Base-by-base conservation (phyloP, 305 asterid species). In the Stenogyne calaminthoides region DNA sequence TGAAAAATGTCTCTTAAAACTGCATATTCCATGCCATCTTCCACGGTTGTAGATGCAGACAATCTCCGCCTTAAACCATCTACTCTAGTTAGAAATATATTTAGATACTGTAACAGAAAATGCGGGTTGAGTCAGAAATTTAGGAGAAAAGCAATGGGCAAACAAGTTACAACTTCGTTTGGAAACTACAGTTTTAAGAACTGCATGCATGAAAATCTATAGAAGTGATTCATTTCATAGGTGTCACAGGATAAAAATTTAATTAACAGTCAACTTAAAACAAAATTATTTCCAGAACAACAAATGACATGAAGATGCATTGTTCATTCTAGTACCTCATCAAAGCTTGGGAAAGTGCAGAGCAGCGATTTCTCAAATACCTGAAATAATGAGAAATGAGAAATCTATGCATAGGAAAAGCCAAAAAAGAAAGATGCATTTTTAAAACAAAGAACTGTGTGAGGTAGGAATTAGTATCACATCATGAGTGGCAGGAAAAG, bases 61-160 rank as follows among this genome's bases (percentile, higher is more conserved):
- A 87, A 47, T 78, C 89, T 89, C 83, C 98, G 84, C 85, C 98
- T 92, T 81, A 95, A 80, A 69, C 92, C 96, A 84, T 90, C 96
- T 47, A 89, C 90, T 84, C 99, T 90, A 0, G 98, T 92, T 81
- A 90, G 97, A 81, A 82, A 92, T 71, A 90, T 74, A 75, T 90
- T 91, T 59, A 92, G 85, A 81, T 95, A 95, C 99, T 95, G 97
- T 72, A 85, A 85, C 64, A 86, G 64, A 70, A 82, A 79, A 69
- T 40, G 73, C 34, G 71, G 32, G 52, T 18, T 72, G 67, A 29
- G 59, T 81, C 71, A 84, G 81, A 66, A 16, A 68, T 39, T 63
- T 15, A 0, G 56, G 27, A 52, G 66, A 63, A 68, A 58, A 36
- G 19, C 72, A 58, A 71, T 34, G 46, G 27, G 37, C 7, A 70